phyloP scores from a whole-genome alignment of 2,329 filamentous ascomycete species.

The Apiospora sp. region DNA sequence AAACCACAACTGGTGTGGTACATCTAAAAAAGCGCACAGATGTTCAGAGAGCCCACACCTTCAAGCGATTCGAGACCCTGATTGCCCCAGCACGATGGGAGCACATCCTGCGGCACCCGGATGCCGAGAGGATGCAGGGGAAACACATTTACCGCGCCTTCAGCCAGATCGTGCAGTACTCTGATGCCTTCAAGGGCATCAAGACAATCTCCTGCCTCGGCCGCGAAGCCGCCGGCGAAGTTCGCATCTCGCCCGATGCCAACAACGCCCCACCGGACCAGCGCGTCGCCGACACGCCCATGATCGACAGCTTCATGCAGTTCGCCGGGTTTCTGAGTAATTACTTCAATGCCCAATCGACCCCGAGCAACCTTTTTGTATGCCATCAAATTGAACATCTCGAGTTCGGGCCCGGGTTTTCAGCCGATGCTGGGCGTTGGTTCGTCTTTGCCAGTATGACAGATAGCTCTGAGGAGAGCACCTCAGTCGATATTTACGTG shows the following conservation, averaged over 20 bases:
- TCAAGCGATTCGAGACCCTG: conserved; percentile 42
- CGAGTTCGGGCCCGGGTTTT: conserved; percentile 36
- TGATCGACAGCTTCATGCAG: conserved; percentile 34
- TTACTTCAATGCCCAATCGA: conserved; percentile 30
- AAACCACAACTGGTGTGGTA: conserved; percentile 29
- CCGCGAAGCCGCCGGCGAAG: conserved; percentile 35
- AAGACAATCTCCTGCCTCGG: conserved; percentile 33
- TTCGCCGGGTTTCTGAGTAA: conserved; percentile 33
- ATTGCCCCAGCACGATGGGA: conserved; percentile 38
- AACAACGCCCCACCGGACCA: conserved; percentile 25
- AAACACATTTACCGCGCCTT: conserved; percentile 45
- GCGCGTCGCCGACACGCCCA: conserved; percentile 32
- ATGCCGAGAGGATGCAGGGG: conserved; percentile 43
- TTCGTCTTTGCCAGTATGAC: conserved; percentile 32
- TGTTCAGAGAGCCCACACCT: conserved; percentile 36
- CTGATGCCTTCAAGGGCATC: conserved; percentile 37
- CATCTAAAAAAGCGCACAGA: conserved; percentile 26
- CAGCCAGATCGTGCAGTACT: conserved; percentile 33
- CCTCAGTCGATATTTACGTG: conserved; percentile 30
- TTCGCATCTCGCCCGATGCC: conserved; percentile 26
- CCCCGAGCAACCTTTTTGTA: conserved; percentile 32
- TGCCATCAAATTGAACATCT: conserved; percentile 36
- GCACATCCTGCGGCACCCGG: conserved; percentile 33
- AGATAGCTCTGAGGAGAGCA: conserved; percentile 25
- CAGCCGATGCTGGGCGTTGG: conserved; percentile 31